A percentile compares a stretch with the other conserved stretches of the same genome.
phyloP scores from a whole-genome alignment of 2,329 filamentous ascomycete genomes.

The Fusarium bulbicola region DNA sequence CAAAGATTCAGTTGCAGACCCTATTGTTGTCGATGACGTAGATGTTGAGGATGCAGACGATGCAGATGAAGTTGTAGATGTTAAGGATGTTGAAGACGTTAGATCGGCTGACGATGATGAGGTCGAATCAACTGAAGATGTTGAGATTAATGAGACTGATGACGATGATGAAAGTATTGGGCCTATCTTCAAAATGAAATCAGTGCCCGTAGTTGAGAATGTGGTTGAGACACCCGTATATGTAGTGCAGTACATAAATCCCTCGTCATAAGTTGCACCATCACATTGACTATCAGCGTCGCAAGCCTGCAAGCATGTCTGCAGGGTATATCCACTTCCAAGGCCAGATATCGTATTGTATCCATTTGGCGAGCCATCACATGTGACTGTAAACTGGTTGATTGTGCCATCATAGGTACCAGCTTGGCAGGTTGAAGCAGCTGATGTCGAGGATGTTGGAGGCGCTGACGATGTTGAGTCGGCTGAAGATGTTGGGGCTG shows the following conservation, averaged over 20 bases:
- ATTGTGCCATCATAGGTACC: not conserved
- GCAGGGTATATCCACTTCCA: not conserved
- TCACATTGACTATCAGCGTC: not conserved
- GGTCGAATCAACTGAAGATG: not conserved
- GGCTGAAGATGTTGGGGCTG: not conserved
- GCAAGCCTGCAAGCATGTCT: not conserved
- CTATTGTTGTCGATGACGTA: too few relatives aligned
- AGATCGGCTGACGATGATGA: not conserved
- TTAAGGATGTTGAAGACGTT: too few relatives aligned
- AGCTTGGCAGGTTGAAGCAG: not conserved
- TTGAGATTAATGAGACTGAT: not conserved
- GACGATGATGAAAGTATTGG: not conserved
- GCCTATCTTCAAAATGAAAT: not conserved
- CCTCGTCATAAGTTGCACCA: not conserved
- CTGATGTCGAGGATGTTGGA: too few relatives aligned
- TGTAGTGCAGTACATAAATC: rapidly evolving
- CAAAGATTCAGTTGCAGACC: too few relatives aligned
- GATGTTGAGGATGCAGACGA: too few relatives aligned
- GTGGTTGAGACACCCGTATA: not conserved
- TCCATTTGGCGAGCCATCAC: rapidly evolving
- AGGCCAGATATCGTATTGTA: rapidly evolving
- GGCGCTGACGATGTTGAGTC: too few relatives aligned
- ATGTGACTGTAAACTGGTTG: not conserved
- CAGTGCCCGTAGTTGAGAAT: rapidly evolving
- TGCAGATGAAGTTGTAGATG: too few relatives aligned